Percentiles rank a stretch among this genome's conserved stretches.
Conservation (phyloP, 371 early-diverging fungal genomes). For the Blakeslea trispora region DNA sequence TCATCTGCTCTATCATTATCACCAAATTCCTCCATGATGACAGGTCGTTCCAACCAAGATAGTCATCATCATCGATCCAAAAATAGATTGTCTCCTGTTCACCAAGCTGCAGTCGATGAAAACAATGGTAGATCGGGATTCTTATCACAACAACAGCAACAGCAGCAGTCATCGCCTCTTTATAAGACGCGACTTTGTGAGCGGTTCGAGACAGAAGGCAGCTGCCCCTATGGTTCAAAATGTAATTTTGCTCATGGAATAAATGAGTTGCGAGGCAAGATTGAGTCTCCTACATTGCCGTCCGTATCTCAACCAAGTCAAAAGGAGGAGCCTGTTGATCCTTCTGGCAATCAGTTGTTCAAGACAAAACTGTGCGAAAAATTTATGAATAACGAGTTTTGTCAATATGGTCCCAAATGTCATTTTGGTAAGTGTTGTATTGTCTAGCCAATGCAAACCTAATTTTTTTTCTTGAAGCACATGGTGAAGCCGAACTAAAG, state of each 20-base stretch:
- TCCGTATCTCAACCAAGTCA: neutral
- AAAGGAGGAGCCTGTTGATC: constrained; percentile 17
- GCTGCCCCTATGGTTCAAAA: constrained; percentile 76
- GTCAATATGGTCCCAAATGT: constrained; percentile 83
- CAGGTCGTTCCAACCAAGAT: neutral
- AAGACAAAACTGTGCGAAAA: constrained; percentile 86
- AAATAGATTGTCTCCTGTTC: neutral
- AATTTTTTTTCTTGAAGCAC: constrained; percentile 17
- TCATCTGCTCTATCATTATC: no score
- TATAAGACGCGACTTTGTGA: constrained; percentile 89
- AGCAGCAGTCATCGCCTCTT: constrained; percentile 52
- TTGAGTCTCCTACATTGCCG: constrained; percentile 16
- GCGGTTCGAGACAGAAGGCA: constrained; percentile 76
- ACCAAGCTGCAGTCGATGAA: neutral
- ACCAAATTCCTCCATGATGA: neutral
- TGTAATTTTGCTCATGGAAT: constrained; percentile 91
- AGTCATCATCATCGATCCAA: neutral
- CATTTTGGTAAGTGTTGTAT: constrained; percentile 66
- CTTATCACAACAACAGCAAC: constrained; percentile 8
- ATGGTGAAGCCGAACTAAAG: constrained; percentile 27
- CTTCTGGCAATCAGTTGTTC: constrained; percentile 67
- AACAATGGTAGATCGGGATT: constrained; percentile 6
- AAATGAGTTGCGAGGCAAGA: constrained; percentile 69
- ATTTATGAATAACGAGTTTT: constrained; percentile 74
- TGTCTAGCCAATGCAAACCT: neutral